A percentile compares a stretch with the other conserved stretches of the same genome.
phyloP scores from a whole-genome alignment of 768 basidiomycete species.

The Clathrus columnatus region DNA sequence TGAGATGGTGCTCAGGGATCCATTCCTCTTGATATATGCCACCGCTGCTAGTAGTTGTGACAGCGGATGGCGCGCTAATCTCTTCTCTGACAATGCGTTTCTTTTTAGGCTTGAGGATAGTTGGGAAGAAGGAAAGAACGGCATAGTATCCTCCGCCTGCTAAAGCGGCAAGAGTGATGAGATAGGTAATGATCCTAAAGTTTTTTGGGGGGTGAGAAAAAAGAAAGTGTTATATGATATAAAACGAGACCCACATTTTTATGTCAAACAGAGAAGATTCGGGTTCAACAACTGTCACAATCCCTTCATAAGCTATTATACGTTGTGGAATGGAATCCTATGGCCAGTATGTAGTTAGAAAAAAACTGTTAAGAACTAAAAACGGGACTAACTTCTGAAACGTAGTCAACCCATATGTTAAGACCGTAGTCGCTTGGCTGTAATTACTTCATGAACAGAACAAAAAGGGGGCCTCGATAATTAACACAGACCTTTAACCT shows the following conservation, averaged over 20 bases:
- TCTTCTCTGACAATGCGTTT: constrained; percentile 22
- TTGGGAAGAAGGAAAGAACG: constrained; percentile 58
- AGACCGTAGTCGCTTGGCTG: constrained; percentile 72
- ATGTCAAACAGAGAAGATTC: constrained; percentile 69
- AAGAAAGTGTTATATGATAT: background rate
- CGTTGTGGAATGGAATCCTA: constrained; percentile 51
- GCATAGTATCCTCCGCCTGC: constrained; percentile 56
- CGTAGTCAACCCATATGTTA: constrained; percentile 68
- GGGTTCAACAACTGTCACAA: constrained; percentile 75
- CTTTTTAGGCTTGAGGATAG: constrained; percentile 37
- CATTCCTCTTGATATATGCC: constrained; percentile 79
- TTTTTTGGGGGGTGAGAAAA: background rate
- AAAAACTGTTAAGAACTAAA: background rate
- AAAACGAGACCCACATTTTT: constrained; percentile 52
- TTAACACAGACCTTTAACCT: constrained; percentile 11
- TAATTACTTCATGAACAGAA: background rate
- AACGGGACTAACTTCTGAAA: constrained; percentile 49
- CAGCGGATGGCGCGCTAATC: constrained; percentile 19
- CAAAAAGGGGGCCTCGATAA: too few species aligned
- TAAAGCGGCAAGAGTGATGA: constrained; percentile 55
- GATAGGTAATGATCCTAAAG: constrained; percentile 53
- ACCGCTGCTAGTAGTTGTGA: constrained; percentile 48
- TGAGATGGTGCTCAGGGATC: constrained; percentile 86
- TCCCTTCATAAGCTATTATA: constrained; percentile 63
- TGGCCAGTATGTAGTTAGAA: background rate